Evolutionary conservation across 768 basidiomycete genomes (phyloP).

Genomic region (Pulveroboletus ravenelii): DNA sequence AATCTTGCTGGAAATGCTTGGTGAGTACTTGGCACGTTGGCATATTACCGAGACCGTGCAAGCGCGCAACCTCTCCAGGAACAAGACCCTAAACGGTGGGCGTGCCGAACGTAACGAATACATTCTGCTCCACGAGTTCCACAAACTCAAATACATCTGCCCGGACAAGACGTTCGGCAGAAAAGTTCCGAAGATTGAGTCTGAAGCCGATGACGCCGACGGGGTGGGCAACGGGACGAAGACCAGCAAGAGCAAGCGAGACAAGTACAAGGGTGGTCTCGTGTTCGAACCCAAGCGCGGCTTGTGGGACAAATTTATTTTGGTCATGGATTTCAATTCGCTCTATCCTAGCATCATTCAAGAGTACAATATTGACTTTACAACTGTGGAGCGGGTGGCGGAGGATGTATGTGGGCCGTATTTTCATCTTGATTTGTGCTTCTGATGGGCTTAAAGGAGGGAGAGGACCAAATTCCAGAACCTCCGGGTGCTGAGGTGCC

Average conservation of each 20-base stretch:
- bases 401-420: constrained; percentile 41
- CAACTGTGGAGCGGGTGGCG: constrained; percentile 77
- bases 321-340: constrained; percentile 99
- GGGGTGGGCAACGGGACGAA: constrained; percentile 43
- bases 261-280: constrained; percentile 98
- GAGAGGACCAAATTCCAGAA: constrained; percentile 86
- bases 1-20: constrained; percentile 96
- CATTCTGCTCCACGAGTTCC: constrained; percentile 97
- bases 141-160: constrained; percentile 90
- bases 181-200: constrained; percentile 51
- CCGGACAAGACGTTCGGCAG: constrained; percentile 92
- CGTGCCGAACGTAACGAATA: constrained; percentile 99
- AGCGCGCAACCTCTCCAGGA: constrained; percentile 48
- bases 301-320: constrained; percentile 92
- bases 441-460: constrained; percentile 33
- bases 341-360: constrained; percentile 99
- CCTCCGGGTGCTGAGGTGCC: constrained; percentile 65
- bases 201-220: constrained; percentile 51
- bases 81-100: constrained; percentile 94
- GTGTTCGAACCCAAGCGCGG: constrained; percentile 96
- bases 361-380: constrained; percentile 99
- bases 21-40: constrained; percentile 39
- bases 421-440: neutral
- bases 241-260: constrained; percentile 63
- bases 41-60: neutral